phyloP scores from a whole-genome alignment of 2,329 filamentous ascomycete species.

The Trichoderma sp. region DNA sequence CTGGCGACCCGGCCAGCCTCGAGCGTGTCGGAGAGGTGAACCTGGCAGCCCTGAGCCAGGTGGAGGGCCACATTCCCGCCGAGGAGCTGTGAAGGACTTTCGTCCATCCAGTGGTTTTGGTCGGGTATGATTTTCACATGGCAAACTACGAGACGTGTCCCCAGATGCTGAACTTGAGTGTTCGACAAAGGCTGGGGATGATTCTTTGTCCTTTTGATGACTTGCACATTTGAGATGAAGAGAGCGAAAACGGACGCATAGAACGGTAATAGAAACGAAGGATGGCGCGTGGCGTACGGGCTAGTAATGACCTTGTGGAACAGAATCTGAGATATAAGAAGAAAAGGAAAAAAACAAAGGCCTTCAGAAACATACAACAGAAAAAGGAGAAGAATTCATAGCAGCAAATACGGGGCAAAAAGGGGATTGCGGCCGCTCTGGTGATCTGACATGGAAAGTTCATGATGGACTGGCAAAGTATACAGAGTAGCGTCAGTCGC shows the following conservation, averaged over 20 bases:
- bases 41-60: conserved; percentile 55
- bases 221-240: conserved; percentile 12
- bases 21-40: conserved; percentile 56
- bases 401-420: not conserved
- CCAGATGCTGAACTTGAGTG: not conserved
- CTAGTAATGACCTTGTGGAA: conserved; percentile 20
- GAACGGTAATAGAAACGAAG: conserved; percentile 21
- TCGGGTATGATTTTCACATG: not conserved
- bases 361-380: too few species aligned
- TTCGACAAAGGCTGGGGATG: conserved; percentile 4
- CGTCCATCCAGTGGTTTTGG: not conserved
- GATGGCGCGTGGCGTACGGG: conserved; percentile 26
- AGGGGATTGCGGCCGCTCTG: not conserved
- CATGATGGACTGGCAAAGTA: conserved; percentile 9
- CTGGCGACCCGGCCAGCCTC: conserved; percentile 44
- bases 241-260: conserved; percentile 5
- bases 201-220: conserved; percentile 1
- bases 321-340: conserved; percentile 18
- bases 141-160: not conserved
- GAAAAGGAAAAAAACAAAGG: too few species aligned
- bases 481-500: conserved; percentile 8
- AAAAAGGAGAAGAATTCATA: too few species aligned
- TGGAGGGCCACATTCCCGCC: conserved; percentile 55
- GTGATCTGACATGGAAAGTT: conserved; percentile 1
- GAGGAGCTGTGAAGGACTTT: conserved; percentile 28